Conservation (phyloP, 768 basidiomycete genomes). For the Lentinus brumalis region DNA sequence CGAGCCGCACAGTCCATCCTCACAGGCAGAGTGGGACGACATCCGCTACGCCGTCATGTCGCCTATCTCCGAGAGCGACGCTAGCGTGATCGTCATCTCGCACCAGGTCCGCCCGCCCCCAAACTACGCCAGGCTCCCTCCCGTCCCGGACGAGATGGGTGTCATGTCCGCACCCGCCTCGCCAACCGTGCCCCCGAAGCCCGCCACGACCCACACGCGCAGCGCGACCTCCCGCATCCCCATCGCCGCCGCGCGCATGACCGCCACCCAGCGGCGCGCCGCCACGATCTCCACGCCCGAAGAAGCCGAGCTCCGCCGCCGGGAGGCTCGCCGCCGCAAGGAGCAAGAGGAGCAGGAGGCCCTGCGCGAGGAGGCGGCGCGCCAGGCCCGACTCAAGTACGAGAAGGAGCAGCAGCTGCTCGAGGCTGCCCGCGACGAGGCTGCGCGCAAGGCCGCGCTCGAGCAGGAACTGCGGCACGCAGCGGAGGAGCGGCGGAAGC, state of each 20-base stretch:
- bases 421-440: constrained; percentile 28
- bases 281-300: constrained; percentile 24
- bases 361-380: constrained; percentile 27
- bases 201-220: not conserved
- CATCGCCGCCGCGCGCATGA: constrained; percentile 6
- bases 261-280: constrained; percentile 11
- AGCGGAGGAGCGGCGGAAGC: constrained; percentile 26
- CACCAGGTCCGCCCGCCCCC: constrained; percentile 6
- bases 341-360: constrained; percentile 23
- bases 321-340: constrained; percentile 20
- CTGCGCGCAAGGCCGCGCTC: constrained; percentile 25
- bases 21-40: constrained; percentile 13
- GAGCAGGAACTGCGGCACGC: constrained; percentile 31
- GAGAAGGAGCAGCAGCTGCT: constrained; percentile 25
- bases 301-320: constrained; percentile 16
- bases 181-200: constrained; percentile 8
- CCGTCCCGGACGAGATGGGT: constrained; percentile 9
- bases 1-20: not conserved
- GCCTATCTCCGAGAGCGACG: constrained; percentile 3
- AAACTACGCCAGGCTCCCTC: constrained; percentile 1
- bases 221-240: constrained; percentile 23
- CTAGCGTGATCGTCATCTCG: constrained; percentile 10
- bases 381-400: constrained; percentile 27
- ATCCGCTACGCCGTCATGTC: constrained; percentile 22
- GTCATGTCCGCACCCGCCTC: constrained; percentile 1